phyloP scores from a whole-genome alignment of 140 eudicot species.

The Senecio squalidus region DNA sequence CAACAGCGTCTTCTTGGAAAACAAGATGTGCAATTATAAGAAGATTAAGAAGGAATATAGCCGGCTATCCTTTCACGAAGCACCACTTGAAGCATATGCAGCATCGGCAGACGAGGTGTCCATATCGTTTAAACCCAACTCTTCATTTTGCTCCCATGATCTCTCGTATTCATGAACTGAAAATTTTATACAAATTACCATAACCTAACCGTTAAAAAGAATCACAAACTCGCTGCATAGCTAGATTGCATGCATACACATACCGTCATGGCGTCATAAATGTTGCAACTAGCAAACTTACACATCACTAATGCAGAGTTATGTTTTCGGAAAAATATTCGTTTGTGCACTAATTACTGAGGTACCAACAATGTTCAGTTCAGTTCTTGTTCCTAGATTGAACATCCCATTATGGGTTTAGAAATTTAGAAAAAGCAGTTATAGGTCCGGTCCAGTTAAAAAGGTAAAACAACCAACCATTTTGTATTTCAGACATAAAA shows the following conservation, averaged over 20 bases:
- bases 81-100: slow-evolving; percentile 50
- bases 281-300: too few relatives aligned
- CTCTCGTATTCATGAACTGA: slow-evolving; percentile 82
- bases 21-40: too few relatives aligned
- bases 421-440: too few relatives aligned
- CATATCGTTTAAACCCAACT: slow-evolving; percentile 87
- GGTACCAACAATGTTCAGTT: background rate
- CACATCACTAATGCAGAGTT: background rate
- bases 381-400: background rate
- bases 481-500: too few relatives aligned
- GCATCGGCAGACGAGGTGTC: slow-evolving; percentile 92
- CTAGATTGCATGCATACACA: background rate
- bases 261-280: too few relatives aligned
- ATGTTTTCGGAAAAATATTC: background rate
- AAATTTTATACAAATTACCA: slow-evolving; percentile 8
- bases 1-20: too few relatives aligned
- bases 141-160: slow-evolving; percentile 95
- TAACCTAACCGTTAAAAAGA: background rate
- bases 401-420: background rate
- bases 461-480: too few relatives aligned
- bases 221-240: background rate
- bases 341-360: background rate
- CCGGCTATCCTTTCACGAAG: slow-evolving; percentile 13
- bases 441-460: too few relatives aligned
- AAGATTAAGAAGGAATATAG: background rate